Conservation (phyloP, 345 rosid species). For the Hypericum androsaemum region DNA sequence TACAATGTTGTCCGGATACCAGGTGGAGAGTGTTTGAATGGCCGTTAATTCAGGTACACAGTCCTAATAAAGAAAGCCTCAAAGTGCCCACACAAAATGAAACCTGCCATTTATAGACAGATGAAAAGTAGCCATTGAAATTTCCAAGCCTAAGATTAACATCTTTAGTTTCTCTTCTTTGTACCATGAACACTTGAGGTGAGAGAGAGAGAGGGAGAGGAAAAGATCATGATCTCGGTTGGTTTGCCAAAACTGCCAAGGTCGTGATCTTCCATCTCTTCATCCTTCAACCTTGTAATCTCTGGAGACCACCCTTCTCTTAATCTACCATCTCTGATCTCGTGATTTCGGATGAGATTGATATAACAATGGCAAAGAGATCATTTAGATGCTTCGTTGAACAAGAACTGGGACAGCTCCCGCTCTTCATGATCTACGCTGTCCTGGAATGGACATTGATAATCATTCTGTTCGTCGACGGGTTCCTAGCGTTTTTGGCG, state of each 20-base stretch:
- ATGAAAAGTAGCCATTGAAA: constrained; percentile 22
- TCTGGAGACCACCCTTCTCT: neutral
- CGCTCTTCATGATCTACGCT: constrained; percentile 52
- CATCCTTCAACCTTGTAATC: constrained; percentile 6
- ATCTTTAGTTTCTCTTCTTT: constrained; percentile 12
- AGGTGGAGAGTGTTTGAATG: constrained; percentile 18
- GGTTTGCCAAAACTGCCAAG: constrained; percentile 16
- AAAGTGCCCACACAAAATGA: constrained; percentile 1
- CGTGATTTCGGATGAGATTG: constrained; percentile 9
- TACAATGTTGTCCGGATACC: too few relatives aligned
- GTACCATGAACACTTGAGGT: too few relatives aligned
- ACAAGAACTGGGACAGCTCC: constrained; percentile 60
- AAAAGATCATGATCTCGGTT: constrained; percentile 41
- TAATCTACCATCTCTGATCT: neutral
- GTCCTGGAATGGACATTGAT: constrained; percentile 74
- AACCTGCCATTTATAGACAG: constrained; percentile 20
- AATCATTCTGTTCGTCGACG: constrained; percentile 52
- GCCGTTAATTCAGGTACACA: constrained; percentile 46
- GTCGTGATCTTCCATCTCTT: constrained; percentile 42
- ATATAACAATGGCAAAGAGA: constrained; percentile 37
- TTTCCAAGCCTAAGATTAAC: constrained; percentile 18
- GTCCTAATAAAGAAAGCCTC: constrained; percentile 13
- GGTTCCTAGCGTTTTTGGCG: constrained; percentile 49
- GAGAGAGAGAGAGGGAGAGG: constrained; percentile 1
- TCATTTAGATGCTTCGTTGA: constrained; percentile 53